Percentiles rank a stretch among this genome's conserved stretches.
Evolutionary conservation across 768 basidiomycete species (phyloP).

Genomic region (Austroboletus eburneus): DNA sequence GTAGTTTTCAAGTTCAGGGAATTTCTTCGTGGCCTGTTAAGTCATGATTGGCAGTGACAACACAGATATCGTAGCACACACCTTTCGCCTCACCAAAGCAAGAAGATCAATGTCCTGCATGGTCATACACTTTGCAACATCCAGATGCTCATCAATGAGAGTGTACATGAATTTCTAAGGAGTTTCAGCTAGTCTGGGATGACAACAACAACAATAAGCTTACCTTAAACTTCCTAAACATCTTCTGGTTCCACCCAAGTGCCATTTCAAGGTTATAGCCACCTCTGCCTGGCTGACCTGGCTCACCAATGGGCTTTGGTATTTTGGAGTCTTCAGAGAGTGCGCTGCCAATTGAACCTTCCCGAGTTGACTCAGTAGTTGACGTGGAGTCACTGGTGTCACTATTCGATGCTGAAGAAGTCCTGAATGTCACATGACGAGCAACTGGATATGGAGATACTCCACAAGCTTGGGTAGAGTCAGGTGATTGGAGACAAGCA

Average conservation of each 20-base stretch:
- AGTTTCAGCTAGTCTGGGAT: too few species aligned
- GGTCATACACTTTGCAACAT: slow-evolving; percentile 7
- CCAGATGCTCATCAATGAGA: slow-evolving; percentile 7
- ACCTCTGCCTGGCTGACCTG: slow-evolving; percentile 19
- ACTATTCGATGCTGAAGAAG: too few species aligned
- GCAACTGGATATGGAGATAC: too few species aligned
- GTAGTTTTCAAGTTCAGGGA: slow-evolving; percentile 13
- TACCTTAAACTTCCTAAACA: slow-evolving; percentile 21
- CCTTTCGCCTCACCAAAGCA: too few species aligned
- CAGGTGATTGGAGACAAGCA: too few species aligned
- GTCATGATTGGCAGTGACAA: too few species aligned
- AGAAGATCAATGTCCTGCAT: neutral
- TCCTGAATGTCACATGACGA: too few species aligned
- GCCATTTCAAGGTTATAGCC: slow-evolving; percentile 23
- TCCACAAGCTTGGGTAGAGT: too few species aligned
- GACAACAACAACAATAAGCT: neutral
- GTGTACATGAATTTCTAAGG: neutral
- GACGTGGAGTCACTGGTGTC: too few species aligned
- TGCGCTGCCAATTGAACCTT: neutral
- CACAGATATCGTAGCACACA: too few species aligned
- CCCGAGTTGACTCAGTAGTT: too few species aligned
- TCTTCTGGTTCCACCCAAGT: slow-evolving; percentile 17
- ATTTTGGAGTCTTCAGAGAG: slow-evolving; percentile 15
- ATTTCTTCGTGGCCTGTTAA: neutral
- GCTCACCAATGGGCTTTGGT: slow-evolving; percentile 24